Conservation (phyloP, 306 rosid genomes). For the Gynostemma pentaphyllum region DNA sequence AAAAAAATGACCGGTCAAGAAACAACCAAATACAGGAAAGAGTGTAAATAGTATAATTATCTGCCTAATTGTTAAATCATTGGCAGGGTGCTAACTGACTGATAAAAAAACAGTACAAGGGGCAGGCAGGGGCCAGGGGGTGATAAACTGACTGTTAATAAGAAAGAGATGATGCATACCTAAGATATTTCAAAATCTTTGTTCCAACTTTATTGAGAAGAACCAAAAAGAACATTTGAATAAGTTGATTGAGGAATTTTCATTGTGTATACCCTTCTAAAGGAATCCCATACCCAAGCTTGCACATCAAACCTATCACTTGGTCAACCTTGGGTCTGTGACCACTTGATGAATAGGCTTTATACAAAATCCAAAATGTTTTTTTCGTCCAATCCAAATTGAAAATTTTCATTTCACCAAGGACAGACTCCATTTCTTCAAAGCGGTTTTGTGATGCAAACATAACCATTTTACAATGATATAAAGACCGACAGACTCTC, state of each 20-base stretch:
- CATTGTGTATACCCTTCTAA: neutral
- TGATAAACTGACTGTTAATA: too few species aligned
- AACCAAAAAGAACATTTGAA: neutral
- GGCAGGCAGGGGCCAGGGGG: too few species aligned
- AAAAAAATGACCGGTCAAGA: too few species aligned
- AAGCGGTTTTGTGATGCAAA: slow-evolving; percentile 42
- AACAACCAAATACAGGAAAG: too few species aligned
- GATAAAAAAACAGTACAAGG: too few species aligned
- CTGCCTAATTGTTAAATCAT: too few species aligned
- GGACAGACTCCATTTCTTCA: slow-evolving; percentile 49
- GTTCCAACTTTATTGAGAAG: neutral
- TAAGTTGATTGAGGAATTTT: neutral
- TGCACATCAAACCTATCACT: slow-evolving; percentile 55
- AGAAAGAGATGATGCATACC: too few species aligned
- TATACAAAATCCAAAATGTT: slow-evolving; percentile 60
- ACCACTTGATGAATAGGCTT: slow-evolving; percentile 34
- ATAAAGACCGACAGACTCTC: slow-evolving; percentile 52
- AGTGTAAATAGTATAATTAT: too few species aligned
- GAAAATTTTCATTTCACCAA: slow-evolving; percentile 45
- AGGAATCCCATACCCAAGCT: slow-evolving; percentile 60
- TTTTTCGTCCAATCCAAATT: slow-evolving; percentile 22
- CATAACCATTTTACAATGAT: slow-evolving; percentile 77
- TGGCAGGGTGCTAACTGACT: too few species aligned
- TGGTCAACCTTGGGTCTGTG: slow-evolving; percentile 42
- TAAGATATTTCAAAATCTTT: neutral